phyloP scores from a whole-genome alignment of 768 basidiomycete species.

The Hirschioporus abietinus region DNA sequence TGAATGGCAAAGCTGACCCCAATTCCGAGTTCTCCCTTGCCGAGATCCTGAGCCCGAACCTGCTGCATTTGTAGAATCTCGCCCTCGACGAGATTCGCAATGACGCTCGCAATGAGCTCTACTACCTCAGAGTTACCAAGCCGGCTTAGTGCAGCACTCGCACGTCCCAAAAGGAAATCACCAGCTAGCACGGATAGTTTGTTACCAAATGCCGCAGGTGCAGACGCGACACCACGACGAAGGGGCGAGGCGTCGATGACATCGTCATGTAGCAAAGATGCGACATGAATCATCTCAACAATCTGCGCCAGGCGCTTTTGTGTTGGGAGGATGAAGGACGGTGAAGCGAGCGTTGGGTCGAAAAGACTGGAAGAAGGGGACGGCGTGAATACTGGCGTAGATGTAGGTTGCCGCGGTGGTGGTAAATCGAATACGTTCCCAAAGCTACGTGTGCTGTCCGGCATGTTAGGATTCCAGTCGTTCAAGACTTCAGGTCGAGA shows the following conservation, averaged over 20 bases:
- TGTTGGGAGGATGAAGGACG: constrained; percentile 62
- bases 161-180: constrained; percentile 91
- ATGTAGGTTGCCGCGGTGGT: constrained; percentile 36
- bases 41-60: constrained; percentile 3
- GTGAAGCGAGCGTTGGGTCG: constrained; percentile 27
- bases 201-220: constrained; percentile 79
- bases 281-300: constrained; percentile 97
- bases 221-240: constrained; percentile 62
- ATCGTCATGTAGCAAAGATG: constrained; percentile 88
- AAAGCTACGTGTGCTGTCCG: constrained; percentile 71
- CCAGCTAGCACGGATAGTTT: constrained; percentile 93
- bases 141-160: constrained; percentile 80
- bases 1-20: not conserved
- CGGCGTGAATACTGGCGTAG: constrained; percentile 29
- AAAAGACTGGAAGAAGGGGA: constrained; percentile 21
- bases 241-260: constrained; percentile 74
- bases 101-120: constrained; percentile 86
- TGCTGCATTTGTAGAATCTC: constrained; percentile 74
- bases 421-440: constrained; percentile 43
- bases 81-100: constrained; percentile 95
- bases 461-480: constrained; percentile 88
- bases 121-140: constrained; percentile 88
- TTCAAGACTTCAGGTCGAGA: constrained; percentile 76
- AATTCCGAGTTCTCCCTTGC: not conserved
- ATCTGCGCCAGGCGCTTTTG: constrained; percentile 93